A percentile compares a stretch with the other conserved stretches of the same genome.
Conservation (phyloP, 2,329 filamentous ascomycete species). For the Phaeosphaeriaceae sp. region DNA sequence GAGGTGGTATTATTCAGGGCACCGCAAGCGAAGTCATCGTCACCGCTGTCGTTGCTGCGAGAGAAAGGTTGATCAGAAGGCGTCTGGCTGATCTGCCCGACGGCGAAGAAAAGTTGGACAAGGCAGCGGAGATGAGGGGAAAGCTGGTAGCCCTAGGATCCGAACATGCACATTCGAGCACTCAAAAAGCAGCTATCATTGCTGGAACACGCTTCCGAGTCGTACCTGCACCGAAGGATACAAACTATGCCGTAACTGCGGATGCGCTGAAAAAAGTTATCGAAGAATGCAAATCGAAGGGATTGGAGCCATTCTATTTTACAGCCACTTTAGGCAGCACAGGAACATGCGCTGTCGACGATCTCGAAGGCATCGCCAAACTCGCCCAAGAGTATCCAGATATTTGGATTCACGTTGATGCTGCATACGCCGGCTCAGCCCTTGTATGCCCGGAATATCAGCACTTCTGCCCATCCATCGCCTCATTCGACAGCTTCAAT, state of each 20-base stretch:
- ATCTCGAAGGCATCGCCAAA: slow-evolving; percentile 73
- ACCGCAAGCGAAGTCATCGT: slow-evolving; percentile 87
- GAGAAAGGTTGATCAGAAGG: slow-evolving; percentile 68
- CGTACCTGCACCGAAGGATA: slow-evolving; percentile 66
- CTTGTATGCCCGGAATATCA: slow-evolving; percentile 83
- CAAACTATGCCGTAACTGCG: slow-evolving; percentile 75
- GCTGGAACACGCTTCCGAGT: slow-evolving; percentile 81
- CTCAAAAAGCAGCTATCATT: slow-evolving; percentile 85
- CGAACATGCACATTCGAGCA: slow-evolving; percentile 80
- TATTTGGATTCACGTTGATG: slow-evolving; percentile 93
- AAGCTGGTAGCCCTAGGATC: slow-evolving; percentile 81
- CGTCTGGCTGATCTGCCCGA: slow-evolving; percentile 37
- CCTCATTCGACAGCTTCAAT: slow-evolving; percentile 84
- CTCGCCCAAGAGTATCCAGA: slow-evolving; percentile 61
- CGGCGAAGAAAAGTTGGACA: slow-evolving; percentile 57
- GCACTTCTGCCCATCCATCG: slow-evolving; percentile 66
- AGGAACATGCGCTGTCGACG: slow-evolving; percentile 85
- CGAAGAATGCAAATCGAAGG: slow-evolving; percentile 68
- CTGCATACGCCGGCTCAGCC: slow-evolving; percentile 87
- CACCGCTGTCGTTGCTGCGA: slow-evolving; percentile 84
- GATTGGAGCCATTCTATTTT: slow-evolving; percentile 84
- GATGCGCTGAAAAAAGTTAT: slow-evolving; percentile 66
- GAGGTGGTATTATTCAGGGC: slow-evolving; percentile 94
- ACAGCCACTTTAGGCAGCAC: slow-evolving; percentile 87
- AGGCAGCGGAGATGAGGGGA: slow-evolving; percentile 68